Evolutionary conservation across 225 moss, liverwort and hornwort species (phyloP).

Genomic region (Neckera pumila): DNA sequence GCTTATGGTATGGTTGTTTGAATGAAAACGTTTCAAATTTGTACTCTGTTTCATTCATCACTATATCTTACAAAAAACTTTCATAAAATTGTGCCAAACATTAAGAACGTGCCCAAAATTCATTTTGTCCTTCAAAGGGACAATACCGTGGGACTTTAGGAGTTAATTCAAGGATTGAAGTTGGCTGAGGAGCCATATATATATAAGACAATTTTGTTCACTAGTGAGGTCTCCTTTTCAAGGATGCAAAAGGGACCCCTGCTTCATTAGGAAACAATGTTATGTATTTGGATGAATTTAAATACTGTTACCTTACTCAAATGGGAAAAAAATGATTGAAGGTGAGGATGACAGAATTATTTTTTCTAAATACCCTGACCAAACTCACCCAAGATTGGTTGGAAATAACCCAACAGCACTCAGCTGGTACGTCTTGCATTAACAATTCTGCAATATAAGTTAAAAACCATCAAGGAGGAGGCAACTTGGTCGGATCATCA

Average conservation of each 20-base stretch:
- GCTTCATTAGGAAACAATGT: not conserved
- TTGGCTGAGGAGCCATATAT: rapidly evolving
- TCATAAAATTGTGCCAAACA: not conserved
- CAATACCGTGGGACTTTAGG: not conserved
- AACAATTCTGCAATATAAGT: not conserved
- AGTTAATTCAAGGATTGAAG: rapidly evolving
- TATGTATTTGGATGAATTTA: not conserved
- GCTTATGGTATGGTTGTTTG: too few relatives aligned
- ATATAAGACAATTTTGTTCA: not conserved
- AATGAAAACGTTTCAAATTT: too few relatives aligned
- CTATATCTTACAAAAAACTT: not conserved
- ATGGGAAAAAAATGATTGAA: not conserved
- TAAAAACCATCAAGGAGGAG: rapidly evolving
- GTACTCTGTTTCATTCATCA: too few relatives aligned
- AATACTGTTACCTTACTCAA: not conserved
- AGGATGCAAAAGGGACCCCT: not conserved
- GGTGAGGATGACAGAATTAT: not conserved
- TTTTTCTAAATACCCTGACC: not conserved
- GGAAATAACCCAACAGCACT: not conserved
- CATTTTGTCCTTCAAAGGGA: rapidly evolving
- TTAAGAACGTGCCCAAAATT: not conserved
- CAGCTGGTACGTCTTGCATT: not conserved
- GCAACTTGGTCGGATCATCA: not conserved
- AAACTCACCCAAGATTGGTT: not conserved
- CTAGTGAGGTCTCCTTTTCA: rapidly evolving